Conservation (phyloP, 2,329 filamentous ascomycete species). For the Aspergillus fructus region DNA sequence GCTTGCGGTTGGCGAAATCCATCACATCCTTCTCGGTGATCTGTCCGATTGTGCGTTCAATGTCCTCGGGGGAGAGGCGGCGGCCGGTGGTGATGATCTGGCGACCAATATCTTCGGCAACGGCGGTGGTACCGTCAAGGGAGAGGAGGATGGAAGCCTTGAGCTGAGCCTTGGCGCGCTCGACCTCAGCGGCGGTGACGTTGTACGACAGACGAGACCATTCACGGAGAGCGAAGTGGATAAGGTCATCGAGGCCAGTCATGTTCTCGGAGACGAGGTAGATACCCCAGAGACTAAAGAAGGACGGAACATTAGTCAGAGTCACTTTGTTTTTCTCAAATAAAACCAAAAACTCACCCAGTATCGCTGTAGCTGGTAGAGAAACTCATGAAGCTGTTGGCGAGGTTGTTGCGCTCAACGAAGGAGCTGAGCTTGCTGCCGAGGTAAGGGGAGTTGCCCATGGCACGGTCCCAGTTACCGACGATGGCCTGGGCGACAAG, state of each 20-base stretch:
- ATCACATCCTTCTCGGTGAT: conserved; percentile 97
- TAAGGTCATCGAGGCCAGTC: conserved; percentile 85
- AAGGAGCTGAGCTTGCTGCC: conserved; percentile 97
- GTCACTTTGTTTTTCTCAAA: conserved; percentile 6
- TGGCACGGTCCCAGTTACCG: conserved; percentile 98
- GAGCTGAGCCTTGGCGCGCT: conserved; percentile 98
- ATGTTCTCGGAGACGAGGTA: conserved; percentile 93
- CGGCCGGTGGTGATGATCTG: conserved; percentile 97
- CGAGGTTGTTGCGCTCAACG: conserved; percentile 89
- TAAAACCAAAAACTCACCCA: conserved; percentile 62
- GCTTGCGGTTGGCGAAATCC: conserved; percentile 88
- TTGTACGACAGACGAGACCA: conserved; percentile 92
- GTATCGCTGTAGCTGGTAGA: conserved; percentile 99
- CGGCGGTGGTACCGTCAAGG: conserved; percentile 93
- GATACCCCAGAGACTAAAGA: conserved; percentile 91
- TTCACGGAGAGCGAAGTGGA: conserved; percentile 97
- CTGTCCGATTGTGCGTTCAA: conserved; percentile 83
- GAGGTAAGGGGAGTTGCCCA: conserved; percentile 95
- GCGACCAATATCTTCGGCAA: conserved; percentile 97
- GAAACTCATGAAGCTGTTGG: conserved; percentile 99
- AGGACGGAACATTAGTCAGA: neutral
- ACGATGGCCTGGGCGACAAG: conserved; percentile 97
- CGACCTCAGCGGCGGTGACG: conserved; percentile 85
- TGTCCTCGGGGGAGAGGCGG: conserved; percentile 86
- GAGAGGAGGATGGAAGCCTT: conserved; percentile 98